Percentiles rank a stretch among this genome's conserved stretches.
Conservation (phyloP, 495 filamentous ascomycete genomes). For the Penicillium soppii region DNA sequence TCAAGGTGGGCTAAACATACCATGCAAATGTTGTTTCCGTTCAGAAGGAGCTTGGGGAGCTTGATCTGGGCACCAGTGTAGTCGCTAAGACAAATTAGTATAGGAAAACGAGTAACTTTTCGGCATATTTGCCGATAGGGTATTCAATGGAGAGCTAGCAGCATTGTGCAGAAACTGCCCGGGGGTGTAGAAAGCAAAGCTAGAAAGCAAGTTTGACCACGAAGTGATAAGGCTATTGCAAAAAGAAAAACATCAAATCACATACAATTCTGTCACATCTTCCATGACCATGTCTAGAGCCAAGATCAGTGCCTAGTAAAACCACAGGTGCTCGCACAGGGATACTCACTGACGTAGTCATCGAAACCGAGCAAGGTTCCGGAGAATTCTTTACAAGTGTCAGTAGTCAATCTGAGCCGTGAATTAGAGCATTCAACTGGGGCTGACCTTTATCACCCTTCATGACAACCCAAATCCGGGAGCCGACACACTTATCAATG, state of each 20-base stretch:
- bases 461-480: constrained; percentile 98
- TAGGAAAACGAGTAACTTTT: not conserved
- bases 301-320: constrained; percentile 13
- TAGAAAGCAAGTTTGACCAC: not conserved
- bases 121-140: not conserved
- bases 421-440: not conserved
- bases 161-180: not conserved
- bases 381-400: constrained; percentile 70
- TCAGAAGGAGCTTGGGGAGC: constrained; percentile 91
- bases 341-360: constrained; percentile 95
- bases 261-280: constrained; percentile 96
- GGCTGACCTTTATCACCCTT: constrained; percentile 89
- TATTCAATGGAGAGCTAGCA: not conserved
- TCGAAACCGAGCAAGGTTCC: constrained; percentile 94
- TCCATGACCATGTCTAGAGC: constrained; percentile 91
- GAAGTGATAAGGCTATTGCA: not conserved
- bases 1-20: constrained; percentile 45
- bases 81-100: constrained; percentile 63
- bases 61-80: constrained; percentile 83
- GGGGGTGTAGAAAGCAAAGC: not conserved
- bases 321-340: not conserved
- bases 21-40: constrained; percentile 99
- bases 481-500: constrained; percentile 98
- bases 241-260: not conserved
- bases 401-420: constrained; percentile 5